Conservation (phyloP, 495 filamentous ascomycete species). For the Aspergillus cristatus region DNA sequence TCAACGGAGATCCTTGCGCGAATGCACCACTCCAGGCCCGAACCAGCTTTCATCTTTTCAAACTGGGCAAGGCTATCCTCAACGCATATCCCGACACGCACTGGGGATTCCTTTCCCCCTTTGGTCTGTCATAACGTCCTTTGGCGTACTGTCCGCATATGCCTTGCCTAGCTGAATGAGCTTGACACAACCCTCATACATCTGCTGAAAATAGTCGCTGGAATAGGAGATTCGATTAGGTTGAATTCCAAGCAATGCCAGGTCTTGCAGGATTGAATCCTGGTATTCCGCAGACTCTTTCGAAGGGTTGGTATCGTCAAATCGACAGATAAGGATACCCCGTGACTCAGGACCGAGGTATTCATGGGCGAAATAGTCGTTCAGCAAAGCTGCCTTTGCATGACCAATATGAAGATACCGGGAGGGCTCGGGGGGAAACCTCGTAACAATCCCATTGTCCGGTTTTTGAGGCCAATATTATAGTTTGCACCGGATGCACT, state of each 20-base stretch:
- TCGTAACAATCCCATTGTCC: conserved; percentile 77
- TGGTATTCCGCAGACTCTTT: conserved; percentile 80
- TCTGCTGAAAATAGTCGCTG: conserved; percentile 70
- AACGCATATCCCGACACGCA: conserved; percentile 51
- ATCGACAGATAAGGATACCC: conserved; percentile 48
- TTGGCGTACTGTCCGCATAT: conserved; percentile 71
- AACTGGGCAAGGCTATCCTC: conserved; percentile 66
- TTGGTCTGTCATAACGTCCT: conserved; percentile 63
- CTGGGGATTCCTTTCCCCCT: conserved; percentile 60
- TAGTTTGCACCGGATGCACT: conserved; percentile 66
- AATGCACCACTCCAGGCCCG: conserved; percentile 62
- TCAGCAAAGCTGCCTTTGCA: conserved; percentile 84
- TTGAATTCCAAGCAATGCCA: conserved; percentile 63
- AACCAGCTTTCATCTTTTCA: conserved; percentile 69
- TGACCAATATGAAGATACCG: conserved; percentile 93
- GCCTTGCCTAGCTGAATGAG: conserved; percentile 68
- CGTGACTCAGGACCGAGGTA: conserved; percentile 51
- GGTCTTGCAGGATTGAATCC: conserved; percentile 67
- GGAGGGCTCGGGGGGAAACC: conserved; percentile 94
- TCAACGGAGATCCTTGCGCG: conserved; percentile 68
- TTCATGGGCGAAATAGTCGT: conserved; percentile 81
- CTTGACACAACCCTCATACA: conserved; percentile 59
- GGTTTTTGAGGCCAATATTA: conserved; percentile 67
- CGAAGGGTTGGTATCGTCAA: conserved; percentile 76
- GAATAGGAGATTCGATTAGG: conserved; percentile 63